Base-by-base conservation (phyloP, 176 grass and related monocot species). In the Tillandsia fasciculata region DNA sequence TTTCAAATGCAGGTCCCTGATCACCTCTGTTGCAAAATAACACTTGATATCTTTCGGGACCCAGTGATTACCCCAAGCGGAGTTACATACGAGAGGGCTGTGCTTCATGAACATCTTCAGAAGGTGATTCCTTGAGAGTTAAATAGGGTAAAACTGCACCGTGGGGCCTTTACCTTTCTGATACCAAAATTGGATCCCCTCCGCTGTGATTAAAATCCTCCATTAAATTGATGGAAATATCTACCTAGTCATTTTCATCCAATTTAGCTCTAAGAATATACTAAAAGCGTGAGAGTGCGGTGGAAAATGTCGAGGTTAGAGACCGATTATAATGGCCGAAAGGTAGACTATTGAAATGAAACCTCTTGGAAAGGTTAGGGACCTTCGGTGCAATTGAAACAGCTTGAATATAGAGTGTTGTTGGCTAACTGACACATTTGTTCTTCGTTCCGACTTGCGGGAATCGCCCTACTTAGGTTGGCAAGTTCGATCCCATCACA, bases 51-150 rank as follows among this genome's bases (percentile, higher is more conserved):
- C 48, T 96, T 91, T 67, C 82, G 80, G 75, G 91, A 96, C 78
- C 88, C 91, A 48, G 84, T 97, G 17, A 84, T 97, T 69, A 92
- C 93, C 70, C 93, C 93, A 4, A 87, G 86, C 79, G 93, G 89
- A 68, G 80, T 92, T 14, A 97, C 86, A 28, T 97, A 92, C 52
- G 93, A 97, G 78, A 87, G 76, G 73, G 78, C 81, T 48, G 78
- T 87, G 73, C 71, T 87, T 12, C 80, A 91, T 70, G 80, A 96
- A 73, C 92, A 96, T 83, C 84, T 96, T 24, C 73, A 13, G 42
- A 86, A 81, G 85, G 88, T 96, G 9, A 18, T 53, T 20, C 17
- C 65, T 58, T 49, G 33, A 42, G 33, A 42, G n/a, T 54, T 50
- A 49, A 13, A 67, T 26, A 15, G 48, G 10, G 49, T 68, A 13